Base-by-base conservation (phyloP, 768 basidiomycete species). In the Tricholoma hemisulphureum region DNA sequence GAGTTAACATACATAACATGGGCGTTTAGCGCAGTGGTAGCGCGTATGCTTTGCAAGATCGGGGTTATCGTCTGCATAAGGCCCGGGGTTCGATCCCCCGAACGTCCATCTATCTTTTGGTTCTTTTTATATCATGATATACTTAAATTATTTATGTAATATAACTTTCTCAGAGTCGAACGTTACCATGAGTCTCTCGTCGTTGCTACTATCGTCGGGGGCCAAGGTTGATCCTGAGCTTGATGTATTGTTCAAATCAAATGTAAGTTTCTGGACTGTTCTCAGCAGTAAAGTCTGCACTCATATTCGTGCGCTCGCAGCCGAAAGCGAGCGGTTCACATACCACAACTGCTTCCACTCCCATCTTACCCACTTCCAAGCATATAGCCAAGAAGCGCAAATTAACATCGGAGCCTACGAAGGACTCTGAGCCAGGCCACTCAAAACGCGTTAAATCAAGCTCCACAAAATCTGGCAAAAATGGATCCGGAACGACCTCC, bases 101-200 rank as follows among this genome's bases (percentile, higher is more conserved):
- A 51, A n/a, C 29, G 59, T 60, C 59, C 59, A 60, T 18, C 50
- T 48, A 51, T 21, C 41, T 49, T 72, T 58, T 34, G 9, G 9
- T 34, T 31, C 6, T 31, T 31, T 31, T 31, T n/a, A n/a, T n/a
- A n/a, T n/a, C n/a, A n/a, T n/a, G n/a, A n/a, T n/a, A n/a, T n/a
- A n/a, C n/a, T n/a, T n/a, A n/a, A n/a, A n/a, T n/a, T n/a, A n/a
- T n/a, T n/a, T n/a, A n/a, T n/a, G n/a, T n/a, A n/a, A n/a, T n/a
- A n/a, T n/a, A n/a, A n/a, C n/a, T n/a, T n/a, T n/a, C n/a, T n/a
- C n/a, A n/a, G n/a, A n/a, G n/a, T n/a, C n/a, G n/a, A n/a, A n/a
- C n/a, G n/a, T n/a, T n/a, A n/a, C 20, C 53, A 86, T 87, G 84
- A 83, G 80, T 66, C 78, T 87, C 21, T 74, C 84, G 18, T 79